Evolutionary conservation across 2,329 filamentous ascomycete species (phyloP).

Genomic region (Beauveria bassiana): DNA sequence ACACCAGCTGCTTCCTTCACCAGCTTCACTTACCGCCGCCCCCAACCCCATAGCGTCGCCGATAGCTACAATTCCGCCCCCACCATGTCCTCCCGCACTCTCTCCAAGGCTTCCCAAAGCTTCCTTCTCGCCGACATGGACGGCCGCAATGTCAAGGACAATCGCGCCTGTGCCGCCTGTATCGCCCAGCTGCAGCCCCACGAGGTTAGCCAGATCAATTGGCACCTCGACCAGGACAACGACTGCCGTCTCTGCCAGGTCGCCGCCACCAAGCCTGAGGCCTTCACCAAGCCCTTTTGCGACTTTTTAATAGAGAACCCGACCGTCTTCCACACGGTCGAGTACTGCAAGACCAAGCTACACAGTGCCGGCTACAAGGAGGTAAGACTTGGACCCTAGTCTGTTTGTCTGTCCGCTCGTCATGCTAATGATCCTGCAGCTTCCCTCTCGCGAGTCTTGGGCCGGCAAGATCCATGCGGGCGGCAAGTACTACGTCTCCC

Average conservation of each 20-base stretch:
- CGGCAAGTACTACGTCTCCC: constrained; percentile 81
- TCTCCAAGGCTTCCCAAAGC: constrained; percentile 24
- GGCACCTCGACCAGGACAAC: constrained; percentile 18
- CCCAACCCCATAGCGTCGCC: constrained; percentile 7
- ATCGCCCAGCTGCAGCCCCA: constrained; percentile 25
- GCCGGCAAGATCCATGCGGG: constrained; percentile 60
- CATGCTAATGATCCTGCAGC: constrained; percentile 29
- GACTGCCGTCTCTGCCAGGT: constrained; percentile 31
- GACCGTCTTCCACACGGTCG: constrained; percentile 86
- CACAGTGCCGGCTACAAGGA: constrained; percentile 64
- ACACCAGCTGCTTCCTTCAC: constrained; percentile 20
- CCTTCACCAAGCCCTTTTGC: constrained; percentile 76
- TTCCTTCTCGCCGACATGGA: constrained; percentile 41
- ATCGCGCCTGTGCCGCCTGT: constrained; percentile 31
- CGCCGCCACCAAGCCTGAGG: constrained; percentile 43
- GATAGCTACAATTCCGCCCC: neutral
- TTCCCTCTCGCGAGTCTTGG: constrained; percentile 79
- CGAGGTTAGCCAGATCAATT: constrained; percentile 25
- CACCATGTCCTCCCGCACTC: neutral
- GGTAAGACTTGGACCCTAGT: constrained; percentile 32
- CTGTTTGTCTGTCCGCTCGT: neutral
- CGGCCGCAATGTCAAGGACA: constrained; percentile 24
- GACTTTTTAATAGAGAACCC: constrained; percentile 85
- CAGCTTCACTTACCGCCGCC: constrained; percentile 21
- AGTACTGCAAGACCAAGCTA: constrained; percentile 68